These are phyloP conservation scores for Apiospora marii DNA, from an alignment of 2,329 filamentous ascomycete species.

Conservation along the genomic window DNA sequence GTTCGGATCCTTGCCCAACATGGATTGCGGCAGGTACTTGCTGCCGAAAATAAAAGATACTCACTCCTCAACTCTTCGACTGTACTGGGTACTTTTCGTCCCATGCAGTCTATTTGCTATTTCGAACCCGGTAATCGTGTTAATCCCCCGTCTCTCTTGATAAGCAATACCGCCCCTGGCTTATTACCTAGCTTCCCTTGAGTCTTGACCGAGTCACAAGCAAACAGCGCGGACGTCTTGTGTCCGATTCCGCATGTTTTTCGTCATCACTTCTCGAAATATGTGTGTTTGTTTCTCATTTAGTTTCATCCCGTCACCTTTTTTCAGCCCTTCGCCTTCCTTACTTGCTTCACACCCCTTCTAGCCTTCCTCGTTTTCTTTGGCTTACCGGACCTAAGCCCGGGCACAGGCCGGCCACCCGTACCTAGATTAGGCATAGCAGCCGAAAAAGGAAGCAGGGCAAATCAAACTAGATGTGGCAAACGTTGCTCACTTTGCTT, in stretches of 20 bases:
- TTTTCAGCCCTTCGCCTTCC: not conserved
- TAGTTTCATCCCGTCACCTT: not conserved
- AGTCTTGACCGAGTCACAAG: not conserved
- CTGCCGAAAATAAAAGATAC: not conserved
- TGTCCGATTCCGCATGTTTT: not conserved
- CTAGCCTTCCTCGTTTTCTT: not conserved
- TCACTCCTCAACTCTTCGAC: not conserved
- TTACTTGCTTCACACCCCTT: not conserved
- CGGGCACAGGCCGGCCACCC: not conserved
- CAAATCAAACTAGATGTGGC: not conserved
- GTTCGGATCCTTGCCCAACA: not conserved
- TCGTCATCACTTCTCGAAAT: not conserved
- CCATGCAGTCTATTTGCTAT: no score
- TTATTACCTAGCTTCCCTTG: not conserved
- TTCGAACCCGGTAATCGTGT: not conserved
- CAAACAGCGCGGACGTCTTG: not conserved
- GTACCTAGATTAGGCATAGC: not conserved
- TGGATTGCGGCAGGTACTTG: not conserved
- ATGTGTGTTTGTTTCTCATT: not conserved
- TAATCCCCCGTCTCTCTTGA: not conserved
- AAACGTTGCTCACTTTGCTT: not conserved
- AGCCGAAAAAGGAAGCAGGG: constrained; percentile 6
- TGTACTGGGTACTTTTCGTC: not conserved
- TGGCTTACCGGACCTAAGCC: not conserved
- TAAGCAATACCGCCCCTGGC: not conserved